Evolutionary conservation across 164 flowering plant genomes (phyloP), one percentile per base, ranked within the genome.

Genomic region (Akebia trifoliata): DNA sequence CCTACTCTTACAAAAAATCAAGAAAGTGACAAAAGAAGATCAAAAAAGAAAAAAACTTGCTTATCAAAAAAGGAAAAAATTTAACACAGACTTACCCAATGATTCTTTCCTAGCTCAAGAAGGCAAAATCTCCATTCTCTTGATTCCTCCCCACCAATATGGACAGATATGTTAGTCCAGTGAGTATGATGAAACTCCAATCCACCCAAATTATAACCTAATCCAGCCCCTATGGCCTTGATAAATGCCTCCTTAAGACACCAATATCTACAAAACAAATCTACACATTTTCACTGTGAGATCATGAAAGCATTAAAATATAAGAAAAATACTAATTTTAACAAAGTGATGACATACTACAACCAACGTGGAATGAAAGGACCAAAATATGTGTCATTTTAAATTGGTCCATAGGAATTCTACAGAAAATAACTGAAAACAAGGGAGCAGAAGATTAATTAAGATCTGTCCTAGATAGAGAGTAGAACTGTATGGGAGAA

Each of bases 241-340:
- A 84, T 72, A 72, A 68, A 90, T 46, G 97, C 86, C 75, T 91
- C 96, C 78, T 91, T 91, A 55, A 87, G 60, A 67, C 85, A 75
- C 97, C 97, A 91, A 67, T 82, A 91, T 65, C 92, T 91, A 73
- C 67, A 69, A 24, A 46, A 63, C 17, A 37, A 48, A 14, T n/a
- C n/a, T n/a, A n/a, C n/a, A n/a, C n/a, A n/a, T n/a, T n/a, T n/a
- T n/a, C n/a, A n/a, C n/a, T n/a, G n/a, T n/a, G n/a, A n/a, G n/a
- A n/a, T n/a, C n/a, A n/a, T n/a, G n/a, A n/a, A n/a, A n/a, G n/a
- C n/a, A n/a, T n/a, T n/a, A n/a, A n/a, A n/a, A n/a, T n/a, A n/a
- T n/a, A n/a, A n/a, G n/a, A n/a, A n/a, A n/a, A n/a, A n/a, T n/a
- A n/a, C n/a, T n/a, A n/a, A n/a, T n/a, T n/a, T n/a, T n/a, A n/a